These are phyloP conservation scores for Nepenthes mirabilis DNA, from an alignment of 148 eudicot species.

Conservation along the genomic window DNA sequence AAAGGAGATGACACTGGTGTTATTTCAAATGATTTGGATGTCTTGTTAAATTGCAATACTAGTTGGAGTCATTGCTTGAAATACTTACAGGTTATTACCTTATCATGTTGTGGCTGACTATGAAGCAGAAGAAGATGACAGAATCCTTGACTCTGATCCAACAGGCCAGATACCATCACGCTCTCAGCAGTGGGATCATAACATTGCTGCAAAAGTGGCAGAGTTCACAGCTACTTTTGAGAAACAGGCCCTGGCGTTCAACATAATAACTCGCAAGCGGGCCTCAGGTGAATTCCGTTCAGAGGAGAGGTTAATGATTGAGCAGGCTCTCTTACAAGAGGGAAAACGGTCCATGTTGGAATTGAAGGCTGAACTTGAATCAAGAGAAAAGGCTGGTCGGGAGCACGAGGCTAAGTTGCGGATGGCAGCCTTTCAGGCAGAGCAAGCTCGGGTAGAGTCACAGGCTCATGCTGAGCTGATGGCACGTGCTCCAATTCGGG, in stretches of 20 bases:
- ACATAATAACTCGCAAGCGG: conserved; percentile 70
- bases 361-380: conserved; percentile 58
- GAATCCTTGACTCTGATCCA: conserved; percentile 81
- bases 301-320: conserved; percentile 82
- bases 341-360: conserved; percentile 57
- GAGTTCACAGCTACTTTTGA: conserved; percentile 84
- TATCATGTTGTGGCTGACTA: conserved; percentile 98
- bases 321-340: conserved; percentile 68
- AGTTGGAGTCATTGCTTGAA: not conserved
- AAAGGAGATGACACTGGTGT: too few relatives aligned
- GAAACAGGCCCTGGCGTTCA: conserved; percentile 85
- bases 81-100: conserved; percentile 62
- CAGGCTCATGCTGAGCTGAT: conserved; percentile 58
- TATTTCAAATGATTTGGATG: not conserved
- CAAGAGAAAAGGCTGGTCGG: conserved; percentile 63
- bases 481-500: conserved; percentile 67
- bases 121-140: conserved; percentile 97
- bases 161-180: conserved; percentile 78
- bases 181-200: conserved; percentile 91
- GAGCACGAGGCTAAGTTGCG: conserved; percentile 78
- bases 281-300: conserved; percentile 80
- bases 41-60: not conserved
- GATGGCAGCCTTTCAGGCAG: conserved; percentile 67
- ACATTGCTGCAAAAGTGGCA: conserved; percentile 79
- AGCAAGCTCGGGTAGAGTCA: conserved; percentile 68